A percentile compares a stretch with the other conserved stretches of the same genome.
These are phyloP conservation scores for Colletotrichum gigasporum DNA, from an alignment of 2,329 filamentous ascomycete genomes.

Conservation along the genomic window DNA sequence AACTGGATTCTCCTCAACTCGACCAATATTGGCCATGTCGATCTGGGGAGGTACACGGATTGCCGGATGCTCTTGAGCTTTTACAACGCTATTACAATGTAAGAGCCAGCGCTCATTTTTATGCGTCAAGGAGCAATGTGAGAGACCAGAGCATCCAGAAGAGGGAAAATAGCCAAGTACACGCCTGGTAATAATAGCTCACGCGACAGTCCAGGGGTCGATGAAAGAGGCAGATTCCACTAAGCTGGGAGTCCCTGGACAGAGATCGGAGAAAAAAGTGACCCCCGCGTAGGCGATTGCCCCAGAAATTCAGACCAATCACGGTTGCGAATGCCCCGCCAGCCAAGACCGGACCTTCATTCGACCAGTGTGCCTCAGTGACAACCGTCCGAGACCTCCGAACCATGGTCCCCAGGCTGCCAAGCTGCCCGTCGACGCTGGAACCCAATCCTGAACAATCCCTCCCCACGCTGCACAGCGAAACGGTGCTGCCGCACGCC, in stretches of 20 bases:
- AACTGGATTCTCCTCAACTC: too few species aligned
- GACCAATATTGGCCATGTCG: too few species aligned
- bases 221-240: background rate
- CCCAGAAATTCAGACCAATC: conserved; percentile 9
- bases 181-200: too few species aligned
- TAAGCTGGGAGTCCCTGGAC: background rate
- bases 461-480: too few species aligned
- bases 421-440: background rate
- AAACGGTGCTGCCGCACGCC: background rate
- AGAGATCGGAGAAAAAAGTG: background rate
- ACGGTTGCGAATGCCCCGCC: background rate
- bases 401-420: conserved; percentile 12
- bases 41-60: too few species aligned
- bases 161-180: too few species aligned
- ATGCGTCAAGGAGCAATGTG: too few species aligned
- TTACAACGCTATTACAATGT: too few species aligned
- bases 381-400: conserved; percentile 28
- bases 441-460: background rate
- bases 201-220: too few species aligned
- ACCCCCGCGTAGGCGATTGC: background rate
- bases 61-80: too few species aligned
- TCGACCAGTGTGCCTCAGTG: conserved; percentile 7
- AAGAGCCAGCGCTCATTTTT: too few species aligned
- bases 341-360: background rate
- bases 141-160: too few species aligned